phyloP scores from a whole-genome alignment of 768 basidiomycete species.

The Termitomyces sp. region DNA sequence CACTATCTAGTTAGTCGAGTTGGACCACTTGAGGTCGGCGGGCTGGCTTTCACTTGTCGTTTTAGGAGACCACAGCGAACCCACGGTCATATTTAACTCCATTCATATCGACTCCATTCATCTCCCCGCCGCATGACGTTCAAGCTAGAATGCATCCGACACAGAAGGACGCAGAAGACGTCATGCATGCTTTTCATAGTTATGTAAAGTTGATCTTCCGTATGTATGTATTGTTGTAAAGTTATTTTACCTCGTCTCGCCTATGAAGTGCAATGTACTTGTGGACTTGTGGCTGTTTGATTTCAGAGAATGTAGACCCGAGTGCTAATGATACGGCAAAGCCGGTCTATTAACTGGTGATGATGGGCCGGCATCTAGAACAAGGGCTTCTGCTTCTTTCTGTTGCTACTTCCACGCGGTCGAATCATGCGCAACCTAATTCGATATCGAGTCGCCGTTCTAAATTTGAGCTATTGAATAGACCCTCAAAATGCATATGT shows the following conservation, averaged over 20 bases:
- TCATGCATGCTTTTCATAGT: background rate
- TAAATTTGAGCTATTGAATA: background rate
- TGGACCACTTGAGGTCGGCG: background rate
- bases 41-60: background rate
- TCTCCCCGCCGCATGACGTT: slow-evolving; percentile 1
- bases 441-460: background rate
- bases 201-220: background rate
- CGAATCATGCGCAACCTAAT: slow-evolving; percentile 3
- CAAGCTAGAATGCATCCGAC: background rate
- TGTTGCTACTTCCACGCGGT: slow-evolving; percentile 6
- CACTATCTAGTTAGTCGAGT: background rate
- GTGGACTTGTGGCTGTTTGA: background rate
- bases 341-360: slow-evolving; percentile 1
- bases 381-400: background rate
- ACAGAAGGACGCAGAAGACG: slow-evolving; percentile 4
- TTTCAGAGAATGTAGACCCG: background rate
- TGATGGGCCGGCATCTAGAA: background rate
- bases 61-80: background rate
- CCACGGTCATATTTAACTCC: background rate
- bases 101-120: background rate
- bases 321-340: background rate
- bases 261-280: background rate
- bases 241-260: background rate
- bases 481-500: background rate
- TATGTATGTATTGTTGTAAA: background rate